Percentiles rank a stretch among this genome's conserved stretches.
phyloP scores from a whole-genome alignment of 805 yeast species.

The Candida loeiensis region DNA sequence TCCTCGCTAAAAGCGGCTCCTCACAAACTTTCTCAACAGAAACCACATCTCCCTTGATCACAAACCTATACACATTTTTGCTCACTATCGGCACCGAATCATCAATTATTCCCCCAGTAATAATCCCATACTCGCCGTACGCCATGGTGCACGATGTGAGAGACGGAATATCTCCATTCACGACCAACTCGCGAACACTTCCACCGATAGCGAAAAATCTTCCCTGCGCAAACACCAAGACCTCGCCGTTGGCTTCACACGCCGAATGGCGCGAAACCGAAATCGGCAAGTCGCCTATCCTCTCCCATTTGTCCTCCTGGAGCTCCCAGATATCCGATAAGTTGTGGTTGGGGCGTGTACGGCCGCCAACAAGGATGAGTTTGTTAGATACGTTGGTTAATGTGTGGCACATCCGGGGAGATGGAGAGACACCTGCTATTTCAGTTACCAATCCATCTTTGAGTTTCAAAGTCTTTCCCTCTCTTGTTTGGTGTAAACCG shows the following conservation, averaged over 20 bases:
- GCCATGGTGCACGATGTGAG: conserved; percentile 36
- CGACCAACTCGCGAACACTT: conserved; percentile 15
- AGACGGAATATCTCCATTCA: conserved; percentile 21
- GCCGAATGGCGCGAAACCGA: conserved; percentile 52
- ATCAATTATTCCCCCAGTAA: conserved; percentile 48
- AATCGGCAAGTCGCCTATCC: conserved; percentile 35
- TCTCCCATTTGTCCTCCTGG: conserved; percentile 36
- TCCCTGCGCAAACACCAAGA: conserved; percentile 45
- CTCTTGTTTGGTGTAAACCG: conserved; percentile 34
- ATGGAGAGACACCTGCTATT: no score
- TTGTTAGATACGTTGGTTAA: conserved; percentile 31
- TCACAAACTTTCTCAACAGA: conserved; percentile 7
- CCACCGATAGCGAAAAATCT: conserved; percentile 27
- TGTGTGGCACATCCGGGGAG: conserved; percentile 59
- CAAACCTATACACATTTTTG: conserved; percentile 33
- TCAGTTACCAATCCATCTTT: no score
- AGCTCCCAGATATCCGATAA: conserved; percentile 31
- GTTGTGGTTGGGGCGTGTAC: conserved; percentile 53
- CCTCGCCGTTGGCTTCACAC: conserved; percentile 21
- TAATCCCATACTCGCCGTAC: conserved; percentile 33
- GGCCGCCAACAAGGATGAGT: conserved; percentile 56
- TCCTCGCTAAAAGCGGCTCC: conserved; percentile 40
- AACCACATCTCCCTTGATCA: conserved; percentile 11
- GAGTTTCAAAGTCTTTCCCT: conserved; percentile 7
- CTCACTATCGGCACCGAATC: conserved; percentile 28